phyloP scores from a whole-genome alignment of 163 green algal genomes.

The Coccomyxa subellipsoidea region DNA sequence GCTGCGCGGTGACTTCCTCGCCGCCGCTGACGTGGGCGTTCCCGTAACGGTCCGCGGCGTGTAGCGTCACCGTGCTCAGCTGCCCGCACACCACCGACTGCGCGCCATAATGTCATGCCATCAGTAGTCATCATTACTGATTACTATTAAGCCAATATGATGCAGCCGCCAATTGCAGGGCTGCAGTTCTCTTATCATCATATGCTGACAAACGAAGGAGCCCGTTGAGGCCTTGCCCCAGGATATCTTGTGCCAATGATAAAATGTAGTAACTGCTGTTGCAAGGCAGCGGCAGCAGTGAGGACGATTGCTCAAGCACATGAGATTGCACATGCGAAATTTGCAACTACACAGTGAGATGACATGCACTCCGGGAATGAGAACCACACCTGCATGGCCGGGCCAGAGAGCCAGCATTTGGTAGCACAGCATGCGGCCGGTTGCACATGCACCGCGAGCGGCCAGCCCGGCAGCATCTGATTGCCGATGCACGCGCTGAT shows the following conservation, averaged over 20 bases:
- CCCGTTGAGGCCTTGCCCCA: no score
- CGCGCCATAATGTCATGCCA: background rate
- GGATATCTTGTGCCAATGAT: no score
- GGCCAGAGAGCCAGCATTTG: slow-evolving; percentile 21
- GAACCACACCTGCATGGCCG: background rate
- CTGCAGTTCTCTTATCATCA: no score
- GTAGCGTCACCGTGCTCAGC: slow-evolving; percentile 8
- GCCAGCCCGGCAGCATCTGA: slow-evolving; percentile 22
- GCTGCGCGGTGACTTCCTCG: slow-evolving; percentile 19
- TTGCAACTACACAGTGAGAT: background rate
- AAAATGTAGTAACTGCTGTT: no score
- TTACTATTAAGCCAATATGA: no score
- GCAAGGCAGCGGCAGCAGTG: no score
- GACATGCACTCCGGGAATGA: background rate
- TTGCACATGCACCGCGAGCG: slow-evolving; percentile 5
- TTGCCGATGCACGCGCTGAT: slow-evolving; percentile 10
- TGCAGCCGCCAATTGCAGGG: no score
- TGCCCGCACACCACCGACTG: slow-evolving; percentile 11
- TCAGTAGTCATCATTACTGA: background rate
- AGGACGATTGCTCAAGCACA: no score
- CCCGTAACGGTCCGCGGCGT: slow-evolving; percentile 19
- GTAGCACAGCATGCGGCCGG: slow-evolving; percentile 1
- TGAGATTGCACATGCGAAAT: no score
- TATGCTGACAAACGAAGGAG: no score
- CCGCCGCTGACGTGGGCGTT: slow-evolving; percentile 16